Evolutionary conservation across 768 basidiomycete species (phyloP).

Genomic region (Macrolepiota fuliginosa): DNA sequence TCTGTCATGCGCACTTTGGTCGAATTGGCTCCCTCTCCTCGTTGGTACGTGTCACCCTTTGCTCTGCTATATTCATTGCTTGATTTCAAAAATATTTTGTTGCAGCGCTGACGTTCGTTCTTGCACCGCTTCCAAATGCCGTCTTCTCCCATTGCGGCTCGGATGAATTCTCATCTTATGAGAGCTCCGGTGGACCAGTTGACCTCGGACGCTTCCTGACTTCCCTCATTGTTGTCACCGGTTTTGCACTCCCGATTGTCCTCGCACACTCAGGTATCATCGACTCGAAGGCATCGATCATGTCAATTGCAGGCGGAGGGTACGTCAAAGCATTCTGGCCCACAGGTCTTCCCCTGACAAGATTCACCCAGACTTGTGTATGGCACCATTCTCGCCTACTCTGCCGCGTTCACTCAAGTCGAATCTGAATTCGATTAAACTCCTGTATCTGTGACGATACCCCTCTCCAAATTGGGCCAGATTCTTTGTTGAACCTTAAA

Average conservation of each 20-base stretch:
- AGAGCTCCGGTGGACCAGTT: conserved; percentile 56
- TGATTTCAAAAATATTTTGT: conserved; percentile 1
- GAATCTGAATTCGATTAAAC: conserved; percentile 76
- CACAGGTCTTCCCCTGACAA: not conserved
- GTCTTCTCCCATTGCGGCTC: conserved; percentile 89
- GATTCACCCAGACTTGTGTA: conserved; percentile 64
- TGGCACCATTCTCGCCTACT: conserved; percentile 86
- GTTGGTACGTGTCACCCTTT: conserved; percentile 66
- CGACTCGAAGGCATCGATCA: conserved; percentile 76
- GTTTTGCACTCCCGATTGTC: conserved; percentile 89
- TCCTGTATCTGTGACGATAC: conserved; percentile 1
- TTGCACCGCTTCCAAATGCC: conserved; percentile 95
- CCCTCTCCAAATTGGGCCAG: not conserved
- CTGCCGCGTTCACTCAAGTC: conserved; percentile 79
- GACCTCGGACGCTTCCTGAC: conserved; percentile 97
- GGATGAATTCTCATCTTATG: conserved; percentile 85
- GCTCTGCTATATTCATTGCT: not conserved
- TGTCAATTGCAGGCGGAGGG: conserved; percentile 95
- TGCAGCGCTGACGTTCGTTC: conserved; percentile 87
- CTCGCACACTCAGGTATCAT: conserved; percentile 92
- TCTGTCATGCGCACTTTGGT: conserved; percentile 92
- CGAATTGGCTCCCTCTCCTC: conserved; percentile 95
- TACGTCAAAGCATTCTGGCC: conserved; percentile 34
- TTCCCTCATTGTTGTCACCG: conserved; percentile 84
- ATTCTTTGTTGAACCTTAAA: not conserved